These are phyloP conservation scores for Hyphopichia homilentoma DNA, from an alignment of 805 yeast species.

Conservation along the genomic window DNA sequence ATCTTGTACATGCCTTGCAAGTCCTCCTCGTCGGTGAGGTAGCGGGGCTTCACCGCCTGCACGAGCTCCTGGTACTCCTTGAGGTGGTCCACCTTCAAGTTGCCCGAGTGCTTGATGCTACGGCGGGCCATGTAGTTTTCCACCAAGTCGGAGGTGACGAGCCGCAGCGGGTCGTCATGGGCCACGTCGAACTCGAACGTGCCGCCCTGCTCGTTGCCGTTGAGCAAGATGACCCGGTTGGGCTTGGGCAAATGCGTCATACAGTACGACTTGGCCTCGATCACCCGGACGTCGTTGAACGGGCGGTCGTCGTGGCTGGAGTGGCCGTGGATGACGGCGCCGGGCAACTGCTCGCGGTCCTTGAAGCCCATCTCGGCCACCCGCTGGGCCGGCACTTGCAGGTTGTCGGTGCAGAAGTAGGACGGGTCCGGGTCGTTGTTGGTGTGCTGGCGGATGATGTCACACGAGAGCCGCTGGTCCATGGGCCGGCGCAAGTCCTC, in stretches of 20 bases:
- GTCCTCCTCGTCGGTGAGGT: slow-evolving; percentile 12
- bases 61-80: slow-evolving; percentile 21
- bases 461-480: slow-evolving; percentile 17
- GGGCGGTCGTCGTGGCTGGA: slow-evolving; percentile 22
- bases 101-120: slow-evolving; percentile 9
- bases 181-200: slow-evolving; percentile 25
- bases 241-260: slow-evolving; percentile 35
- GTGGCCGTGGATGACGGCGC: slow-evolving; percentile 31
- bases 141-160: slow-evolving; percentile 30
- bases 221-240: slow-evolving; percentile 23
- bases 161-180: slow-evolving; percentile 10
- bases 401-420: slow-evolving; percentile 15
- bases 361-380: slow-evolving; percentile 19
- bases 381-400: slow-evolving; percentile 15
- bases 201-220: slow-evolving; percentile 20
- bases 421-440: slow-evolving; percentile 17
- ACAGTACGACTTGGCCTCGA: slow-evolving; percentile 36
- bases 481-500: slow-evolving; percentile 16
- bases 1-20: slow-evolving; percentile 14
- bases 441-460: slow-evolving; percentile 12
- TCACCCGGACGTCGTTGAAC: slow-evolving; percentile 25
- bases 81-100: slow-evolving; percentile 20
- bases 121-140: slow-evolving; percentile 16
- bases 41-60: slow-evolving; percentile 11
- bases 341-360: slow-evolving; percentile 28